Base-by-base conservation (phyloP, 768 basidiomycete genomes). In the Rhodotorula graminis region DNA sequence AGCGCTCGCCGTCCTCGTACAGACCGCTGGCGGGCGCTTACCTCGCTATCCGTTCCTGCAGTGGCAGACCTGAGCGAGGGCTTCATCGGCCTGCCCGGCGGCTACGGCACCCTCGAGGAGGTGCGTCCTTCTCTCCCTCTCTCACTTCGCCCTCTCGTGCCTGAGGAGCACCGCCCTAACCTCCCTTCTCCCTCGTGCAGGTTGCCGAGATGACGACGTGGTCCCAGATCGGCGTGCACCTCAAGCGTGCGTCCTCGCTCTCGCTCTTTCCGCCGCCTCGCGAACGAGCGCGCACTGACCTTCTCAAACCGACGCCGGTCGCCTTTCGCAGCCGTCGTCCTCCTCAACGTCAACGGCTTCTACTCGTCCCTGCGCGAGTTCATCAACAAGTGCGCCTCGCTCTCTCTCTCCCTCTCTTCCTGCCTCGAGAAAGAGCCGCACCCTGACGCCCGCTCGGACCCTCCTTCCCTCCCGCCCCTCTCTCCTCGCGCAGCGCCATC, bases 51-150 rank as follows among this genome's bases (percentile, higher is more conserved):
- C 31, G 7, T 15, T 25, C 14, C 3, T 23, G 40, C 52, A 66
- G 65, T 66, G 93, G 93, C 94, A 0, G 86, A 86, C 74, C 84
- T 89, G 16, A 87, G 86, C 0, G 79, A 81, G 2, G 84, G 85
- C 27, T 99, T 99, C 77, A 83, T 97, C 60, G 91, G 88, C 19
- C 83, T 99, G 29, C 94, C 95, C 2, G 95, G 95, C 29, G 95
- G 95, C 0, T 96, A 88, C 79, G 95, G 95, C 18, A 97, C 94
- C 0, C 91, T 92, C 74, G 96, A 99, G 82, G 95, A 37, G 19
- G 56, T 37, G 33, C 23, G 56, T 33, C 18, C 23, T 1, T 23
- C n/a, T 14, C 16, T 1, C 8, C 15, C 19, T 55, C 27, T 11
- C 53, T 8, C 6, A 11, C 11, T 11, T 3, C 15, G 9, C 5